These are phyloP conservation scores for Pythium utonaiense DNA, from an alignment of 352 stramenopile genomes.

Conservation along the genomic window DNA sequence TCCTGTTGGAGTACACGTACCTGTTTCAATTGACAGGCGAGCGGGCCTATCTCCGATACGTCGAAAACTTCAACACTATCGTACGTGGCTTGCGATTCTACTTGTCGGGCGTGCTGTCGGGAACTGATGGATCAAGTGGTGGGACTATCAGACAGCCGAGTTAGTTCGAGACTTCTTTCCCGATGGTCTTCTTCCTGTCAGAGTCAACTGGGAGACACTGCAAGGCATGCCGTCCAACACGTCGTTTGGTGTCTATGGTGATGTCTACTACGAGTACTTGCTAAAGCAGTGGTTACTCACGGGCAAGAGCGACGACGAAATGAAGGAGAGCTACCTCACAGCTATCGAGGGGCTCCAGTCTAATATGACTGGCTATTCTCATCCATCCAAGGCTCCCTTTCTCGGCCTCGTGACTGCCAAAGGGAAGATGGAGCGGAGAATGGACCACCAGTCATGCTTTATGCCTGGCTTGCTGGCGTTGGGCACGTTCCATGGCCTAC, in stretches of 20 bases:
- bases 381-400: slow-evolving; percentile 38
- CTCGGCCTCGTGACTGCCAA: slow-evolving; percentile 34
- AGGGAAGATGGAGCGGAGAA: slow-evolving; percentile 31
- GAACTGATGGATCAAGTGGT: not conserved
- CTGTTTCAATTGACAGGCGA: slow-evolving; percentile 36
- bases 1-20: slow-evolving; percentile 71
- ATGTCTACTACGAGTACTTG: slow-evolving; percentile 78
- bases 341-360: slow-evolving; percentile 48
- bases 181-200: slow-evolving; percentile 28
- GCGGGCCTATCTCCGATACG: slow-evolving; percentile 28
- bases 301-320: slow-evolving; percentile 40
- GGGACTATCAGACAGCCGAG: slow-evolving; percentile 1
- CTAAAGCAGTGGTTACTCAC: slow-evolving; percentile 71
- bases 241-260: slow-evolving; percentile 53
- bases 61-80: slow-evolving; percentile 40
- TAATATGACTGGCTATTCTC: slow-evolving; percentile 36
- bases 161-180: slow-evolving; percentile 19
- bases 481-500: slow-evolving; percentile 52
- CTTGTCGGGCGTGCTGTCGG: not conserved
- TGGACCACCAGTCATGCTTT: slow-evolving; percentile 90
- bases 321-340: slow-evolving; percentile 49
- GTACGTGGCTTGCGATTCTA: slow-evolving; percentile 4
- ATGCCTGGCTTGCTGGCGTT: slow-evolving; percentile 80
- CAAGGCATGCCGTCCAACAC: slow-evolving; percentile 23
- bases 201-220: slow-evolving; percentile 24